Evolutionary conservation across 2,329 filamentous ascomycete species (phyloP).

Genomic region (Cordyceps cicadae): DNA sequence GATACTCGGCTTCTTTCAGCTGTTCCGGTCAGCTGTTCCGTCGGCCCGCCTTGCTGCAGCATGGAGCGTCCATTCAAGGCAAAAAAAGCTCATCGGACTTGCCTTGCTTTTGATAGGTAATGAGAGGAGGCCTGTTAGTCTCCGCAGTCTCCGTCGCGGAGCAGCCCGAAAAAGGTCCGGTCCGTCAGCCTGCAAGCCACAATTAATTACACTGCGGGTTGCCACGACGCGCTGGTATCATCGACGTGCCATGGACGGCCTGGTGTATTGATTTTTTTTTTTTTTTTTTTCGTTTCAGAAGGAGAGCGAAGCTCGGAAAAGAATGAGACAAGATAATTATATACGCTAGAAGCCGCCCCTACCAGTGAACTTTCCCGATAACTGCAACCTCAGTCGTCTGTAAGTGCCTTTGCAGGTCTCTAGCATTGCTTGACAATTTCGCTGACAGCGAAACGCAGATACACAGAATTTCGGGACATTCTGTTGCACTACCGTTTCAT

Average conservation of each 20-base stretch:
- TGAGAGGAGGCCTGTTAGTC: not conserved
- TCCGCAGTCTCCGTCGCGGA: not conserved
- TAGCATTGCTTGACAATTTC: not conserved
- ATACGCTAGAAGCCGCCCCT: not conserved
- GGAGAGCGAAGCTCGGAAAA: not conserved
- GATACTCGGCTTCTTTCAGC: no score
- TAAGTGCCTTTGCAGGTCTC: not conserved
- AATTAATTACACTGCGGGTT: not conserved
- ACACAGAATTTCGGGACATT: not conserved
- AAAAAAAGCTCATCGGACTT: not conserved
- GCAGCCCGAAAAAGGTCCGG: not conserved
- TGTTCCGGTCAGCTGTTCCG: not conserved
- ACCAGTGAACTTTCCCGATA: not conserved
- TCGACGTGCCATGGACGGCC: not conserved
- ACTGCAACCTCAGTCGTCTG: not conserved
- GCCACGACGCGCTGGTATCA: not conserved
- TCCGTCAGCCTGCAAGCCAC: conserved; percentile 2
- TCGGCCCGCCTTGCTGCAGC: not conserved
- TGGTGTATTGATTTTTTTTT: no score
- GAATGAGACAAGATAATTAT: not conserved
- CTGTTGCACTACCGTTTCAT: not conserved
- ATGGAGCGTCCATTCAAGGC: not conserved
- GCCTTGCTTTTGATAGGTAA: not conserved
- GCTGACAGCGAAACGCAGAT: not conserved
- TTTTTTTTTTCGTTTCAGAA: not conserved